Conservation (phyloP, 495 filamentous ascomycete genomes). For the Tetracladium setigerum region DNA sequence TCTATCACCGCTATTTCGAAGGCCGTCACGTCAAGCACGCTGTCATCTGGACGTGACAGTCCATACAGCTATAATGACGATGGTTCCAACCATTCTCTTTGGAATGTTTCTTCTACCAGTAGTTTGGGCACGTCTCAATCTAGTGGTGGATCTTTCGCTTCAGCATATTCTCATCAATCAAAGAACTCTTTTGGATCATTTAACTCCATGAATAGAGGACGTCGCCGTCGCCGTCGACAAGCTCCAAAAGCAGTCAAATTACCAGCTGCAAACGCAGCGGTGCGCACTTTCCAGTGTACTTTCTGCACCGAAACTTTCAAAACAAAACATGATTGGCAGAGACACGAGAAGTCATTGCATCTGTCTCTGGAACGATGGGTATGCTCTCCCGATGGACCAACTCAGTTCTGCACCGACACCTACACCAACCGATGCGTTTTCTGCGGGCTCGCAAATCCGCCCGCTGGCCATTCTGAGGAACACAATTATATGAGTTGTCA, state of each 20-base stretch:
- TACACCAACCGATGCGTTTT: conserved; percentile 53
- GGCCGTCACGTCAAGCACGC: conserved; percentile 55
- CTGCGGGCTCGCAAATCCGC: conserved; percentile 52
- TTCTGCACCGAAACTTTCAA: conserved; percentile 78
- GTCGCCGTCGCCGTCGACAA: conserved; percentile 58
- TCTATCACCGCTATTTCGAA: conserved; percentile 70
- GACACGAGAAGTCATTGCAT: conserved; percentile 78
- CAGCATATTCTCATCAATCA: conserved; percentile 63
- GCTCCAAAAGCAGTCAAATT: conserved; percentile 37
- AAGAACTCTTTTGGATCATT: conserved; percentile 61
- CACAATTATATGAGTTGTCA: conserved; percentile 68
- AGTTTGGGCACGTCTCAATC: conserved; percentile 66
- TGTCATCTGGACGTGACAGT: conserved; percentile 34
- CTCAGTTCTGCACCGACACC: conserved; percentile 18
- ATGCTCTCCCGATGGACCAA: conserved; percentile 59
- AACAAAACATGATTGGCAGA: conserved; percentile 78
- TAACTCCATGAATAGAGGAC: conserved; percentile 61
- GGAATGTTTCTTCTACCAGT: conserved; percentile 62
- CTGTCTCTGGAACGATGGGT: conserved; percentile 72
- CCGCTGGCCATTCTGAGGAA: conserved; percentile 53
- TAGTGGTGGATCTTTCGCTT: conserved; percentile 61
- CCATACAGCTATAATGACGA: conserved; percentile 48
- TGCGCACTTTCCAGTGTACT: conserved; percentile 60
- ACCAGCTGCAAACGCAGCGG: conserved; percentile 22
- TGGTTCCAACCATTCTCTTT: conserved; percentile 62